These are phyloP conservation scores for Candida bentonensis DNA, from an alignment of 805 yeast genomes.

Conservation along the genomic window DNA sequence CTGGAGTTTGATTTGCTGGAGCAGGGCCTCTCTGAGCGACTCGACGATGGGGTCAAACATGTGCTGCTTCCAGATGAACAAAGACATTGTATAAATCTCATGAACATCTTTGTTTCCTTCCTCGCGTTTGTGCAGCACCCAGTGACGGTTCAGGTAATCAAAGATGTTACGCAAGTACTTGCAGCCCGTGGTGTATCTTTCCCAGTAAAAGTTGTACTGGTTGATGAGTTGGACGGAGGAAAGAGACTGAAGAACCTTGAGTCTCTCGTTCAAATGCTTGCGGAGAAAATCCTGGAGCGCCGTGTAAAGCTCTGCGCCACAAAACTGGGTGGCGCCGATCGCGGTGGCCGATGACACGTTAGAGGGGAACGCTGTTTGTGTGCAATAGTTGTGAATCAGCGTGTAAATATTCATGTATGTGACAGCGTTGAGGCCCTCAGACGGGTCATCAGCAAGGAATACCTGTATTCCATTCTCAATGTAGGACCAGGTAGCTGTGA, in stretches of 20 bases:
- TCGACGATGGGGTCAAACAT: constrained; percentile 59
- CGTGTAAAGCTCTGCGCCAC: constrained; percentile 81
- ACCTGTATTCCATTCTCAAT: constrained; percentile 26
- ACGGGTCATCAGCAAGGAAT: constrained; percentile 23
- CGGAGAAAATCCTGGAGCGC: constrained; percentile 55
- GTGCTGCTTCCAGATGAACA: constrained; percentile 75
- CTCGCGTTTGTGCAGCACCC: constrained; percentile 93
- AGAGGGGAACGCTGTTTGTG: constrained; percentile 19
- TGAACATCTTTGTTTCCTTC: constrained; percentile 83
- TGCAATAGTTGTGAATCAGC: constrained; percentile 86
- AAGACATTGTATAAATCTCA: constrained; percentile 80
- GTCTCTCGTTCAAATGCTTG: constrained; percentile 26
- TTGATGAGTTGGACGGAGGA: constrained; percentile 54
- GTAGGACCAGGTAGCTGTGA: constrained; percentile 26
- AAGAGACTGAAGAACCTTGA: constrained; percentile 25
- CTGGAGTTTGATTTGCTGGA: constrained; percentile 62
- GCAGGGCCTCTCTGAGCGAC: constrained; percentile 50
- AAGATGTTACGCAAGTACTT: constrained; percentile 83
- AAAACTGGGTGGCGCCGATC: constrained; percentile 31
- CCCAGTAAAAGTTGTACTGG: constrained; percentile 81
- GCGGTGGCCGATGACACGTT: constrained; percentile 9
- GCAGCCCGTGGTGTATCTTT: constrained; percentile 80
- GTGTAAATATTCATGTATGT: constrained; percentile 87
- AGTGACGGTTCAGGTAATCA: constrained; percentile 90
- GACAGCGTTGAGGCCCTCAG: constrained; percentile 22